Evolutionary conservation across 768 basidiomycete species (phyloP), one percentile per base, ranked within the genome.

Genomic region (Fomitopsis serialis): DNA sequence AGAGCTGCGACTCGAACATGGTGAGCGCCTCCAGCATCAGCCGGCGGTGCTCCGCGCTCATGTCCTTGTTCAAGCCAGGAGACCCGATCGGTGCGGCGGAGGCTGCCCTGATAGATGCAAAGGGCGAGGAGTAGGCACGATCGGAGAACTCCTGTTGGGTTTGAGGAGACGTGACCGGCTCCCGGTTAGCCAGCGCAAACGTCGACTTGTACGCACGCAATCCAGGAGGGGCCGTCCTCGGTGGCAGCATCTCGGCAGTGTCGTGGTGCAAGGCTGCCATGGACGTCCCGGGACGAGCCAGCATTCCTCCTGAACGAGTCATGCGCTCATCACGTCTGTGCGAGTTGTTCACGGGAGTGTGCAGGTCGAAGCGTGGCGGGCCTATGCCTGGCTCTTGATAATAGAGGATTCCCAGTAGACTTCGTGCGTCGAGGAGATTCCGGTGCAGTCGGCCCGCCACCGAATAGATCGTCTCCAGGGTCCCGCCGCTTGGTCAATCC

Each of bases 1-100:
- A 68, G 1, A 91, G 68, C 23, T 86, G 78, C 2, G 76, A 70
- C 64, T 91, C 87, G 58, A 92, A 89, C 74, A 86, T 80, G 3
- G 70, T 64, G 13, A 92, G 68, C 17, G 83, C 78, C 40, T 92
- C 88, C 21, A 82, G 59, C 78, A 92, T 82, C 43, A 92, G 68
- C n/a, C 77, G 72, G 1, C 80, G 73, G 59, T 91, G 90, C 58
- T 91, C 87, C 3, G 67, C 51, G 24, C 66, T 54, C 36, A 24
- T 44, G 23, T 62, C 63, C 12, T 60, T 60, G 21, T 2, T 37
- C 51, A 19, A 27, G 23, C 23, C 44, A 53, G 37, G 55, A 45
- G 21, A 32, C 19, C 36, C 43, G 13, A 37, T 15, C 22, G 52
- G 45, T 9, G 55, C 42, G 8, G 53, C 52, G 17, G 54, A 48